Evolutionary conservation across 108 stramenopile genomes (phyloP), one percentile per base, ranked within the genome.

Genomic region (Parmales sp.): DNA sequence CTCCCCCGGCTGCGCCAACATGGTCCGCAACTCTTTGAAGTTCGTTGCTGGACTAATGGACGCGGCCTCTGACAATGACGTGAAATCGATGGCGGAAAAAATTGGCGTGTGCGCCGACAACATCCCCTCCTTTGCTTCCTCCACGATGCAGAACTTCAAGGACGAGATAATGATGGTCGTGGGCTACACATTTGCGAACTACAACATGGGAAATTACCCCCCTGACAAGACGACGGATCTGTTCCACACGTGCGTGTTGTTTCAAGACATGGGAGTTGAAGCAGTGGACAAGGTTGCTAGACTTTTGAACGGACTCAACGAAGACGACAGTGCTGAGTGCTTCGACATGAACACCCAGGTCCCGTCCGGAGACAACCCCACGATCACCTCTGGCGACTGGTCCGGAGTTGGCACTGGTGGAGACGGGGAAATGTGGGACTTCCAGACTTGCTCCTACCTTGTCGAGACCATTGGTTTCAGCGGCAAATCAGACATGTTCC

Each of bases 121-220:
- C n/a, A n/a, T n/a, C 23, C 46, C 46, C 7, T 48, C 46, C 3
- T 23, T 48, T 48, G 22, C 46, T 48, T 48, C 46, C 7, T 48
- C 19, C 46, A 48, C 23, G 19, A 23, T 23, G 22, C 3, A 48
- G 22, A 48, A 48, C 46, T n/a, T n/a, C n/a, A n/a, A n/a, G n/a
- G n/a, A n/a, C n/a, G 79, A 74, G 29, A 39, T 90, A 0, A 76
- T 74, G 66, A 75, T 74, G 64, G 66, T 87, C 13, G 82, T 87
- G 1, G 68, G 78, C 8, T 77, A 80, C 39, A 65, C 73, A 0
- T 86, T 83, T 69, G 87, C 89, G 13, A 80, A 86, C 39, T 81
- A 72, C 46, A 83, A 90, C 69, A 88, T 88, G 87, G 87, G 41
- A 0, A 78, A 72, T 63, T 85, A 90, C 43, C 89, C 89, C 8